Percentiles rank a stretch among this genome's conserved stretches.
These are phyloP conservation scores for Chaetomiaceae sp. DNA, from an alignment of 2,329 filamentous ascomycete species.

Conservation along the genomic window DNA sequence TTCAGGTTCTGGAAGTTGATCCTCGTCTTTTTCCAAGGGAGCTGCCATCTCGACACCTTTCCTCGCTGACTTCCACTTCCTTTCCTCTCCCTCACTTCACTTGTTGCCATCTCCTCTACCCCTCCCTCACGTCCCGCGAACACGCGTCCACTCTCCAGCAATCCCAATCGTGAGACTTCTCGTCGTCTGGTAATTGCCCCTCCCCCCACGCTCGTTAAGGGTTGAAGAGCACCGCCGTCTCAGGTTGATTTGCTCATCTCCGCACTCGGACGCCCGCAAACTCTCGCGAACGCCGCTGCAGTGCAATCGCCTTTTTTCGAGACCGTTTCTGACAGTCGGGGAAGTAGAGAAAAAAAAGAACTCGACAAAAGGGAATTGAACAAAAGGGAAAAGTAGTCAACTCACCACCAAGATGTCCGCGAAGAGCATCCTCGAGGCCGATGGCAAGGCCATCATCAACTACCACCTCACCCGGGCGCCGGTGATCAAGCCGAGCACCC, in stretches of 20 bases:
- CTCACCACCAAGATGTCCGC: constrained; percentile 64
- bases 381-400: constrained; percentile 10
- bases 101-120: not conserved
- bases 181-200: constrained; percentile 14
- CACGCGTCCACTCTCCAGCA: not conserved
- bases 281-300: constrained; percentile 7
- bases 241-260: not conserved
- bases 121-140: not conserved
- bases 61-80: constrained; percentile 6
- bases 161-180: constrained; percentile 12
- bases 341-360: constrained; percentile 8
- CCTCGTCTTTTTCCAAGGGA: constrained; percentile 17
- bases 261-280: constrained; percentile 3
- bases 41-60: constrained; percentile 14
- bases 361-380: constrained; percentile 9
- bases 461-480: constrained; percentile 98
- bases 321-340: constrained; percentile 3
- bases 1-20: constrained; percentile 19
- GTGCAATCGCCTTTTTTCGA: not conserved
- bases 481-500: constrained; percentile 96
- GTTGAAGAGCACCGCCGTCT: constrained; percentile 2
- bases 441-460: constrained; percentile 99
- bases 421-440: constrained; percentile 97
- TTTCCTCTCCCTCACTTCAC: constrained; percentile 6
- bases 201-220: constrained; percentile 16